These are phyloP conservation scores for Colletotrichum destructivum DNA, from an alignment of 2,329 filamentous ascomycete genomes.

Conservation along the genomic window DNA sequence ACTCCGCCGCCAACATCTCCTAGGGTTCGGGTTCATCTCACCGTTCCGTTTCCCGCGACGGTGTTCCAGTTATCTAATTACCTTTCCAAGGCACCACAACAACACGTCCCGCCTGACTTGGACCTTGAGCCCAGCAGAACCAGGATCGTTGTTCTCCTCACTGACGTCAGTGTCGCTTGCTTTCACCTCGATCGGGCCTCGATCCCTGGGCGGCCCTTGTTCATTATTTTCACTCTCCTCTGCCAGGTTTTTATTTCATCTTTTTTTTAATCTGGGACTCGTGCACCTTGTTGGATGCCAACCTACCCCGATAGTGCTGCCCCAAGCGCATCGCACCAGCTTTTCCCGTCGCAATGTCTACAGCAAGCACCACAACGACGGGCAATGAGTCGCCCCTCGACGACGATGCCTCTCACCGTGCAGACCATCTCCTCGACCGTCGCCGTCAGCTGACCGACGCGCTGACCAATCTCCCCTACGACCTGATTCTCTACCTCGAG, in stretches of 20 bases:
- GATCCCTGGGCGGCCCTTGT: slow-evolving; percentile 22
- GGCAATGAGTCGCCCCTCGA: slow-evolving; percentile 34
- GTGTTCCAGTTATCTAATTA: slow-evolving; percentile 26
- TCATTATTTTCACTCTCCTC: background rate
- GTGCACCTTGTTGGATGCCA: slow-evolving; percentile 13
- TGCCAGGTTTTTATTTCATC: slow-evolving; percentile 1
- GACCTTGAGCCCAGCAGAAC: slow-evolving; percentile 35
- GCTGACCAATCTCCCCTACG: slow-evolving; percentile 69
- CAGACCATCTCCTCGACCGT: slow-evolving; percentile 64
- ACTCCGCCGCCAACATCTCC: slow-evolving; percentile 19
- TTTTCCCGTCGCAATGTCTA: slow-evolving; percentile 32
- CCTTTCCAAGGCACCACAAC: slow-evolving; percentile 25
- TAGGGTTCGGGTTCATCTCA: slow-evolving; percentile 34
- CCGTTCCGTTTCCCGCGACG: slow-evolving; percentile 37
- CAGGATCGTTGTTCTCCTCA: slow-evolving; percentile 41
- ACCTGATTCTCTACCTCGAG: slow-evolving; percentile 76
- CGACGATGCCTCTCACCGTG: slow-evolving; percentile 18
- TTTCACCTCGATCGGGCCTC: slow-evolving; percentile 12
- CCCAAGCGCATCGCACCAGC: slow-evolving; percentile 23
- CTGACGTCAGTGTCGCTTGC: slow-evolving; percentile 41
- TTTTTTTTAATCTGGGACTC: slow-evolving; percentile 13
- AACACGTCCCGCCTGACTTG: slow-evolving; percentile 30
- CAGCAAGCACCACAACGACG: slow-evolving; percentile 22
- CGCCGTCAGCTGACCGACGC: slow-evolving; percentile 72
- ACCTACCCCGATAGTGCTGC: background rate